A percentile compares a stretch with the other conserved stretches of the same genome.
Evolutionary conservation across 164 flowering plant genomes (phyloP).

Genomic region (Saururus chinensis): DNA sequence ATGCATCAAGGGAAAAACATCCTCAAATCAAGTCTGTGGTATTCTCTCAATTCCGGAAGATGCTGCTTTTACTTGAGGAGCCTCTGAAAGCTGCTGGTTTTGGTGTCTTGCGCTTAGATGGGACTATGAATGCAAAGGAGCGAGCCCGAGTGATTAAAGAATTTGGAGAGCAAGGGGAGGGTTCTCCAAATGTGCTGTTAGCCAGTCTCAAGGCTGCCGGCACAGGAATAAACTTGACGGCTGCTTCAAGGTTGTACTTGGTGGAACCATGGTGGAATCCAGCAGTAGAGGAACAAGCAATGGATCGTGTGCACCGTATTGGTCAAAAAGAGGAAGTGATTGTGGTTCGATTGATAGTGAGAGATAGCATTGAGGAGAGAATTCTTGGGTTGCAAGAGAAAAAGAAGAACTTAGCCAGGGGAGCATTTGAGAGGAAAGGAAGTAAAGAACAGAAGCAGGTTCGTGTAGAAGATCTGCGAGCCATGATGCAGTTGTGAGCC

Average conservation of each 20-base stretch:
- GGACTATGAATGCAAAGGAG: slow-evolving; percentile 63
- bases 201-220: slow-evolving; percentile 80
- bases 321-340: slow-evolving; percentile 78
- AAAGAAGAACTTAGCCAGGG: slow-evolving; percentile 55
- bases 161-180: slow-evolving; percentile 28
- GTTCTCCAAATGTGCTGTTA: slow-evolving; percentile 50
- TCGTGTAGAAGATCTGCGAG: slow-evolving; percentile 39
- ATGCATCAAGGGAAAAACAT: slow-evolving; percentile 30
- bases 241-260: slow-evolving; percentile 74
- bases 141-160: slow-evolving; percentile 55
- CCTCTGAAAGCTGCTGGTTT: slow-evolving; percentile 74
- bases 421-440: slow-evolving; percentile 47
- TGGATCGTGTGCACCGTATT: slow-evolving; percentile 87
- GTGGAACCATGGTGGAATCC: slow-evolving; percentile 99
- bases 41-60: slow-evolving; percentile 80
- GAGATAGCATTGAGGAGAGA: slow-evolving; percentile 76
- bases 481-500: slow-evolving; percentile 49
- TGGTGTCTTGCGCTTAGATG: slow-evolving; percentile 53
- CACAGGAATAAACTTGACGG: slow-evolving; percentile 75
- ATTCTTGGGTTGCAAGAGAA: slow-evolving; percentile 68
- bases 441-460: slow-evolving; percentile 37
- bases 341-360: slow-evolving; percentile 63
- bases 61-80: slow-evolving; percentile 65
- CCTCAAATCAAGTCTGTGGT: slow-evolving; percentile 59
- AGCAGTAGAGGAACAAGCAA: slow-evolving; percentile 92